Base-by-base conservation (phyloP, 768 basidiomycete genomes). In the Saitozyma podzolica region DNA sequence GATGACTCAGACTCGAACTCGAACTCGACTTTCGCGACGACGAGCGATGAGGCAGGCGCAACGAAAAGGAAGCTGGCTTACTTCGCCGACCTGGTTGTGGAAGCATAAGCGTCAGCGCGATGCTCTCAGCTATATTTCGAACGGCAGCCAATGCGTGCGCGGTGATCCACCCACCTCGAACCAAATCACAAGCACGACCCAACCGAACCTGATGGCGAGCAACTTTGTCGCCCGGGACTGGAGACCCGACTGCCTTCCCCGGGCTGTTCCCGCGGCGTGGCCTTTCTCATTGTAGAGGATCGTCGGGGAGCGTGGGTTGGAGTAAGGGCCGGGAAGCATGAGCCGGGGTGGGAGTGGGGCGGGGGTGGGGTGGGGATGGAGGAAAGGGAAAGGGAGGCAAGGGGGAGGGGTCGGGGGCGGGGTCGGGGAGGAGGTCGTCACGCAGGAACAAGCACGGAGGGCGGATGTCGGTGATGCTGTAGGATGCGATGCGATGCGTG, bases 161-260 rank as follows among this genome's bases (percentile, higher is more conserved):
- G 83, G 51, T 86, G 76, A 58, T 57, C 48, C 6, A 49, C 14
- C 61, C 61, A 74, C 72, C 74, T 95, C 92, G 69, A 84, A 85
- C 88, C 88, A 92, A 45, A 88, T 58, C 50, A 89, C 82, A 48
- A 85, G 68, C 8, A 86, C 62, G 19, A 88, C 76, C 91, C 91
- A 92, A 37, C 78, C 78, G 43, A 79, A 79, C 41, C 72, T 51
- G 58, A 79, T 39, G 5, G 67, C 74, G 19, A 71, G 49, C 43
- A 77, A 37, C 62, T 77, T 70, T 2, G 72, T 72, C 0, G 65
- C 63, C 48, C 74, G 45, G 17, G 63, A 61, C 50, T 58, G 61
- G 59, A 76, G 51, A 13, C 73, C 73, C 9, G 62, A 62, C 59
- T 64, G 62, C 20, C 72, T 50, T 9, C 61, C 50, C 10, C 51